These are phyloP conservation scores for Suhomyces kilbournensis DNA, from an alignment of 805 yeast species.

Conservation along the genomic window DNA sequence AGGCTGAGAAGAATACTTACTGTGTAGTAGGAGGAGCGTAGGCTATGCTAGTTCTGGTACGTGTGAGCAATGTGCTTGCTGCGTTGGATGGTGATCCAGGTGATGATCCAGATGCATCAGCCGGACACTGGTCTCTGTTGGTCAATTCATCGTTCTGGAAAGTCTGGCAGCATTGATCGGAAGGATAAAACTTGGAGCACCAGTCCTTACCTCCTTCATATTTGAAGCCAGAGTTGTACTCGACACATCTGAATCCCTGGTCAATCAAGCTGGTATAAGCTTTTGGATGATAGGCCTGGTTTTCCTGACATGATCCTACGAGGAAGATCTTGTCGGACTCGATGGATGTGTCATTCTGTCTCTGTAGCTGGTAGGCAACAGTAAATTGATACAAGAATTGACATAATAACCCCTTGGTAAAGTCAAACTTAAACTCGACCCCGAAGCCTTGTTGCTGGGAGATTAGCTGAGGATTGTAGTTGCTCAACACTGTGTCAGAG, in stretches of 20 bases:
- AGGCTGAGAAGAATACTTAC: not conserved
- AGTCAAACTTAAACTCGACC: slow-evolving; percentile 14
- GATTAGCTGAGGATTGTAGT: slow-evolving; percentile 12
- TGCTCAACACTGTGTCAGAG: slow-evolving; percentile 3
- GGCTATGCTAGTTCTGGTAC: not conserved
- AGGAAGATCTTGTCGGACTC: slow-evolving; percentile 16
- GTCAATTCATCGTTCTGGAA: slow-evolving; percentile 10
- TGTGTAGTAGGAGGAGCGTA: not conserved
- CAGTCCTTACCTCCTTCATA: slow-evolving; percentile 17
- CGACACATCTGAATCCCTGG: slow-evolving; percentile 15
- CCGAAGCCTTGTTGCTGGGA: slow-evolving; percentile 14
- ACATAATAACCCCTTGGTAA: slow-evolving; percentile 14
- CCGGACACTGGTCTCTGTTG: slow-evolving; percentile 11
- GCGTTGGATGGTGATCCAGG: not conserved
- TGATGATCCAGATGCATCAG: not conserved
- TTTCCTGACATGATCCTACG: slow-evolving; percentile 15
- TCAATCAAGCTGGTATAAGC: slow-evolving; percentile 5
- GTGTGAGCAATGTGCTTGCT: not conserved
- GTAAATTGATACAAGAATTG: slow-evolving; percentile 16
- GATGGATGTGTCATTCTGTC: not conserved
- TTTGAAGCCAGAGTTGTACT: slow-evolving; percentile 15
- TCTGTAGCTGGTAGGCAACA: slow-evolving; percentile 13
- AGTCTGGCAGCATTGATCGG: slow-evolving; percentile 13
- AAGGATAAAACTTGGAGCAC: slow-evolving; percentile 14
- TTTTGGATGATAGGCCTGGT: slow-evolving; percentile 11